A percentile compares a stretch with the other conserved stretches of the same genome.
Conservation (phyloP, 805 yeast genomes). For the Starmerella khaoyaiensis region DNA sequence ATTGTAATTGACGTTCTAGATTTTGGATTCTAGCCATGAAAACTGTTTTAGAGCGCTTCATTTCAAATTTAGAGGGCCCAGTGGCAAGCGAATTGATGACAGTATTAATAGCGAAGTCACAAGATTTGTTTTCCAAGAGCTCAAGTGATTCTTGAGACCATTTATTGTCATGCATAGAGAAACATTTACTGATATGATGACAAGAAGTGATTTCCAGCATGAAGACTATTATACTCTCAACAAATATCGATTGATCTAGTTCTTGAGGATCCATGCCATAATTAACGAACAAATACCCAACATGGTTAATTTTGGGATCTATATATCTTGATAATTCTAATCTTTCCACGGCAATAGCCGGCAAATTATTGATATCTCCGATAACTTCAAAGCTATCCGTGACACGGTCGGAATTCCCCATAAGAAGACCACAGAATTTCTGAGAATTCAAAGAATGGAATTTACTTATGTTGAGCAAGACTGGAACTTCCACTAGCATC, state of each 20-base stretch:
- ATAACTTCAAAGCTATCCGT: background rate
- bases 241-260: background rate
- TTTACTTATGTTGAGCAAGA: constrained; percentile 4
- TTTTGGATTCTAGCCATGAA: no score
- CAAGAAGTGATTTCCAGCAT: no score
- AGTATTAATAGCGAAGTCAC: no score
- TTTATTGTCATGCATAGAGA: no score
- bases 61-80: no score
- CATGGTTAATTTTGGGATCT: background rate
- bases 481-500: constrained; percentile 2
- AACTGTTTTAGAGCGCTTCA: no score
- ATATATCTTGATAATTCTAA: constrained; percentile 2
- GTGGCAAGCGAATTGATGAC: no score
- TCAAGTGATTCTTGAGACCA: no score
- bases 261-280: constrained; percentile 3
- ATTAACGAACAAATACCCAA: constrained; percentile 7
- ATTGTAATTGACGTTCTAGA: no score
- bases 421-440: constrained; percentile 1
- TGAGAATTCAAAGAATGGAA: background rate
- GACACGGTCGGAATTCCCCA: constrained; percentile 1
- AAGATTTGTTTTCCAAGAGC: no score
- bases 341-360: background rate
- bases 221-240: background rate
- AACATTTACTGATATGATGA: no score
- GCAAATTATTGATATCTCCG: background rate